Percentiles rank a stretch among this genome's conserved stretches.
Conservation (phyloP, 2,329 filamentous ascomycete species). For the Sarocladiaceae sp. region DNA sequence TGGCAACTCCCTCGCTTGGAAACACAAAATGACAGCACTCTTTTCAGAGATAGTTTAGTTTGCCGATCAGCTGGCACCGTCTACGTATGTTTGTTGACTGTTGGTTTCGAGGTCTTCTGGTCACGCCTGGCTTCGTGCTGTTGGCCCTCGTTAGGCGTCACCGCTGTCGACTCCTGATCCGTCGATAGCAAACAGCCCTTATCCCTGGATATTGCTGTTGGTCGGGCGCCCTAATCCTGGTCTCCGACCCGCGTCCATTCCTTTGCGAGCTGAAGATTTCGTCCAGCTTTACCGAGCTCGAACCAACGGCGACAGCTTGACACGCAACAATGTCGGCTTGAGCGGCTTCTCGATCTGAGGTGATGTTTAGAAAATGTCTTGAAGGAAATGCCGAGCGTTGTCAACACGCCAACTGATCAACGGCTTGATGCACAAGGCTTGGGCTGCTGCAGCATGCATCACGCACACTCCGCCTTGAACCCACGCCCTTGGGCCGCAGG, state of each 20-base stretch:
- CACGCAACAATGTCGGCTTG: too few species aligned
- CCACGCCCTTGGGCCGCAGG: background rate
- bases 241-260: background rate
- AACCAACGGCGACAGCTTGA: too few species aligned
- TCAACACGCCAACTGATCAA: background rate
- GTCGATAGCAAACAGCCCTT: background rate
- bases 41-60: background rate
- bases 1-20: too few species aligned
- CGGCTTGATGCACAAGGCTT: background rate
- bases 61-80: background rate
- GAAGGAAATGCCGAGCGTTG: background rate
- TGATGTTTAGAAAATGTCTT: too few species aligned
- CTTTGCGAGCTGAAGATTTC: background rate
- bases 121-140: conserved; percentile 7
- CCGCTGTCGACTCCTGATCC: background rate
- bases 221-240: background rate
- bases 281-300: background rate
- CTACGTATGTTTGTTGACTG: conserved; percentile 6
- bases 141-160: conserved; percentile 8
- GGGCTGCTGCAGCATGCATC: background rate
- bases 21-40: too few species aligned
- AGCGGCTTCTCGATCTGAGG: too few species aligned
- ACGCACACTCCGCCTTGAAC: background rate
- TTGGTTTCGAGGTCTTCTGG: background rate
- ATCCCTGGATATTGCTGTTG: background rate